Percentiles rank a stretch among this genome's conserved stretches.
Evolutionary conservation across 345 rosid genomes (phyloP).

Genomic region (Camelina hispida): DNA sequence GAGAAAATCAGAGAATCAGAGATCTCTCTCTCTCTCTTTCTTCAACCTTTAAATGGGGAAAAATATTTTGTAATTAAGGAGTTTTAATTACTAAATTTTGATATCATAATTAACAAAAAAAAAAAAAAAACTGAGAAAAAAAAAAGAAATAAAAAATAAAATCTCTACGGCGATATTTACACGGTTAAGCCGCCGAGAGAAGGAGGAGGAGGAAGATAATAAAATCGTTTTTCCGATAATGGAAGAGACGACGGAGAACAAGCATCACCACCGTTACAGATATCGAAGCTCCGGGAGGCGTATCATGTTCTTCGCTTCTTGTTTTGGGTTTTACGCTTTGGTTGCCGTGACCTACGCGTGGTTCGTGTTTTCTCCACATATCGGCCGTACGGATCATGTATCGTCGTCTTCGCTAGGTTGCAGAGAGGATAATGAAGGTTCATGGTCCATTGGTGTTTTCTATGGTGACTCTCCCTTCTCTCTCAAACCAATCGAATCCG

Average conservation of each 20-base stretch:
- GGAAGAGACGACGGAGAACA: slow-evolving; percentile 35
- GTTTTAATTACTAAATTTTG: not conserved
- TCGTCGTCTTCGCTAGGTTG: slow-evolving; percentile 67
- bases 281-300: slow-evolving; percentile 36
- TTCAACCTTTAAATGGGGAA: slow-evolving; percentile 1
- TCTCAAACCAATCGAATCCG: slow-evolving; percentile 86
- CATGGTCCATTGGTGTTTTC: slow-evolving; percentile 93
- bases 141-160: not conserved
- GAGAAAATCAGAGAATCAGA: not conserved
- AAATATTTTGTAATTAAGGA: not conserved
- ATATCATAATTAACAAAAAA: not conserved
- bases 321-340: slow-evolving; percentile 63
- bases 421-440: slow-evolving; percentile 82
- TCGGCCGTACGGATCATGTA: slow-evolving; percentile 43
- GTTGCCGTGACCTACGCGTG: slow-evolving; percentile 68
- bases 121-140: not conserved
- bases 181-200: slow-evolving; percentile 2
- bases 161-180: slow-evolving; percentile 5
- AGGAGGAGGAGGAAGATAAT: not conserved
- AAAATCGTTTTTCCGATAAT: slow-evolving; percentile 11
- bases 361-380: slow-evolving; percentile 52
- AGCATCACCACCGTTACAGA: slow-evolving; percentile 16
- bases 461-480: slow-evolving; percentile 89
- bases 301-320: slow-evolving; percentile 52
- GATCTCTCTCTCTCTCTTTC: slow-evolving; percentile 2